These are phyloP conservation scores for Lecanicillium sp. DNA, from an alignment of 2,329 filamentous ascomycete species.

Conservation along the genomic window DNA sequence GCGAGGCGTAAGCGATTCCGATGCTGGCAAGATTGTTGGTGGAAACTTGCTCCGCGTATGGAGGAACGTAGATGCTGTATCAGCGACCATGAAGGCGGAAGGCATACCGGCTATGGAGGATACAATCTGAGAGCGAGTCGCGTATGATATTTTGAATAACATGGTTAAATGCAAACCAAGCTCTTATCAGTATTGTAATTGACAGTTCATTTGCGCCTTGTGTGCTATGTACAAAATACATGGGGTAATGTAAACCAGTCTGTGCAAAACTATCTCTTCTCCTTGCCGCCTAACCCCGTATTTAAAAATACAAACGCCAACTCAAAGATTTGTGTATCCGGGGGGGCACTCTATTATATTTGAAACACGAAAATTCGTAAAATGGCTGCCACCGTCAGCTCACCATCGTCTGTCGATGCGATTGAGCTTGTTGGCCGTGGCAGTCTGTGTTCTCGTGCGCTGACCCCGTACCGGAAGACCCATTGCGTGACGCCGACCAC, in stretches of 20 bases:
- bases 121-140: slow-evolving; percentile 22
- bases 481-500: slow-evolving; percentile 88
- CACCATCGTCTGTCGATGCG: slow-evolving; percentile 34
- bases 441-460: slow-evolving; percentile 67
- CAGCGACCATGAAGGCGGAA: slow-evolving; percentile 52
- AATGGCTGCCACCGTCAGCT: too few relatives aligned
- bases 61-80: slow-evolving; percentile 67
- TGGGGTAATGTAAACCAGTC: too few relatives aligned
- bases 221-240: too few relatives aligned
- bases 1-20: slow-evolving; percentile 63
- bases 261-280: too few relatives aligned
- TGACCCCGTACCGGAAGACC: slow-evolving; percentile 86
- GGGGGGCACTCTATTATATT: too few relatives aligned
- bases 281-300: too few relatives aligned
- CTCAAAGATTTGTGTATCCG: too few relatives aligned
- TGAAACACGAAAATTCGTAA: too few relatives aligned
- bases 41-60: slow-evolving; percentile 79
- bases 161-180: too few relatives aligned
- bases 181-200: too few relatives aligned
- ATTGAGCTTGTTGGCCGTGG: slow-evolving; percentile 55
- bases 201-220: too few relatives aligned
- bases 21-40: slow-evolving; percentile 69
- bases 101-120: slow-evolving; percentile 48
- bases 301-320: too few relatives aligned
- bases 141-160: background rate